phyloP scores from a whole-genome alignment of 2,329 filamentous ascomycete genomes.

The Neofusicoccum umdonicola region DNA sequence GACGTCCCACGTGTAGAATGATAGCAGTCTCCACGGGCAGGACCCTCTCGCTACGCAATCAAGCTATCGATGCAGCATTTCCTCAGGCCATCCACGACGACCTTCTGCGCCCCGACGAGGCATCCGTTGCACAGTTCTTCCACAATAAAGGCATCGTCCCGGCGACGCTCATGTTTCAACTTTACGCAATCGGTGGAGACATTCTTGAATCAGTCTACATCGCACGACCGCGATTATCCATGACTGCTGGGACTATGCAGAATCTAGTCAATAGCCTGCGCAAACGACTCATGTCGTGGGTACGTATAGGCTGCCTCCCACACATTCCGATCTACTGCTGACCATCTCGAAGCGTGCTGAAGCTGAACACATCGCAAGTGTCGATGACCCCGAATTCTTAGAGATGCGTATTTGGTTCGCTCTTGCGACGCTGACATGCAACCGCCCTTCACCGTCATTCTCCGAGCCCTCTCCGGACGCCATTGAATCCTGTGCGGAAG shows the following conservation, averaged over 20 bases:
- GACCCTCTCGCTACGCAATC: not conserved
- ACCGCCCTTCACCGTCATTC: not conserved
- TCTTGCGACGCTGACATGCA: not conserved
- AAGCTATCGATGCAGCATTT: not conserved
- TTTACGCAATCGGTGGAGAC: not conserved
- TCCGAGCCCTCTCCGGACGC: not conserved
- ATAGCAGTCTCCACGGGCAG: not conserved
- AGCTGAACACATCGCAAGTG: not conserved
- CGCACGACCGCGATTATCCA: not conserved
- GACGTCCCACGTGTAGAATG: not conserved
- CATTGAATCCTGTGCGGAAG: not conserved
- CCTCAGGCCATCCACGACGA: not conserved
- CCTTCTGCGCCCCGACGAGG: not conserved
- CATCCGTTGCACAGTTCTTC: not conserved
- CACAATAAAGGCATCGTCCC: not conserved
- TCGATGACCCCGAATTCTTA: not conserved
- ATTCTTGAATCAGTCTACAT: conserved; percentile 1
- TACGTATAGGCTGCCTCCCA: not conserved
- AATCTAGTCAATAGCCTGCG: not conserved
- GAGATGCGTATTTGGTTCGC: not conserved
- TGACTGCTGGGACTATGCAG: not conserved
- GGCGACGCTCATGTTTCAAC: not conserved
- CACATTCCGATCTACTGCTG: not conserved
- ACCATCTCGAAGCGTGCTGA: not conserved
- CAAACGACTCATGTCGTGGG: not conserved